Conservation (phyloP, 2,329 filamentous ascomycete species). For the Coniosporium tulheliwenetii region DNA sequence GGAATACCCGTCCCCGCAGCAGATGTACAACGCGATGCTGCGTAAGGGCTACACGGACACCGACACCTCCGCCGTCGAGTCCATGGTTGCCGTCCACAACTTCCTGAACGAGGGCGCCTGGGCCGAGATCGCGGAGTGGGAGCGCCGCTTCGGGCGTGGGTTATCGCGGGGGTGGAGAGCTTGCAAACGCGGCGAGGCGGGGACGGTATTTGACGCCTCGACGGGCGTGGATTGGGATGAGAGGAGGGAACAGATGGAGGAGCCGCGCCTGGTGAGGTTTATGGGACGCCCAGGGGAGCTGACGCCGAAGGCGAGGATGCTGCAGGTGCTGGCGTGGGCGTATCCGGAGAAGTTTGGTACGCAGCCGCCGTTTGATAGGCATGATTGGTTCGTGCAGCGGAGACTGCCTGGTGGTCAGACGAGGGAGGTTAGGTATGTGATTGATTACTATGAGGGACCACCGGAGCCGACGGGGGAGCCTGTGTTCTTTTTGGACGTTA, state of each 20-base stretch:
- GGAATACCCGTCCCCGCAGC: constrained; percentile 97
- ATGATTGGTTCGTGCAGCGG: constrained; percentile 89
- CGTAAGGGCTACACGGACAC: constrained; percentile 94
- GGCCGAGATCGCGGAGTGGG: constrained; percentile 90
- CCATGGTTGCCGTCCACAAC: constrained; percentile 97
- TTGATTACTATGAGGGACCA: constrained; percentile 85
- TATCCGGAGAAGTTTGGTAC: constrained; percentile 67
- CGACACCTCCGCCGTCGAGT: constrained; percentile 80
- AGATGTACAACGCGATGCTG: constrained; percentile 98
- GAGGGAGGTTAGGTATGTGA: constrained; percentile 81
- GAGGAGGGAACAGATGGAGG: constrained; percentile 12
- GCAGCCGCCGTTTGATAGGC: constrained; percentile 83
- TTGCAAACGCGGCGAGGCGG: constrained; percentile 14
- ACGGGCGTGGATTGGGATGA: constrained; percentile 3
- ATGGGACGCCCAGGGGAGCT: constrained; percentile 77
- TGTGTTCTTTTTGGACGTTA: constrained; percentile 89
- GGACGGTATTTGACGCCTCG: constrained; percentile 1
- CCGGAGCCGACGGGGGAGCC: constrained; percentile 76
- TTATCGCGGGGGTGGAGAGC: constrained; percentile 30
- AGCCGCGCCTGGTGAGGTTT: constrained; percentile 70
- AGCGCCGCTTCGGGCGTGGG: constrained; percentile 66
- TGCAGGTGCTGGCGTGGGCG: constrained; percentile 63
- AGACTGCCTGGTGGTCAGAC: constrained; percentile 46
- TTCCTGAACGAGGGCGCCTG: constrained; percentile 96
- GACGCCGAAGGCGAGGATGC: constrained; percentile 79